These are phyloP conservation scores for Citropsis articulata DNA, from an alignment of 345 rosid species.

Conservation along the genomic window DNA sequence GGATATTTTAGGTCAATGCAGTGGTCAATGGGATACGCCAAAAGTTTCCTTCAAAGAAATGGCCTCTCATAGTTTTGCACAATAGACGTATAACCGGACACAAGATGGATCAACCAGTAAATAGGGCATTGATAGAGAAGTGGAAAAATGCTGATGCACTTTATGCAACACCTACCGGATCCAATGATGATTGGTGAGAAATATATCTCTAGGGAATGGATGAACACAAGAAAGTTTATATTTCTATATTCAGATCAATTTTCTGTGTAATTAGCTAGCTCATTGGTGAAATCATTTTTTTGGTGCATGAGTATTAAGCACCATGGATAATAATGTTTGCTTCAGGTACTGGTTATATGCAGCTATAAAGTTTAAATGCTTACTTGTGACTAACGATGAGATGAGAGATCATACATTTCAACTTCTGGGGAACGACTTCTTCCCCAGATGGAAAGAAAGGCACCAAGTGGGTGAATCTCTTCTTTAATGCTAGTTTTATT, in stretches of 20 bases:
- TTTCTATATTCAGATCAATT: constrained; percentile 4
- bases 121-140: constrained; percentile 47
- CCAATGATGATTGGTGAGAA: constrained; percentile 76
- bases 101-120: constrained; percentile 42
- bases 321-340: constrained; percentile 25
- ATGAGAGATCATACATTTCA: constrained; percentile 82
- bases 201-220: not conserved
- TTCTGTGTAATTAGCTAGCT: not conserved
- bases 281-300: not conserved
- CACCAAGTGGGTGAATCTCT: constrained; percentile 56
- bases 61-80: constrained; percentile 73
- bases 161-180: constrained; percentile 67
- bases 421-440: constrained; percentile 68
- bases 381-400: constrained; percentile 72
- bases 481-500: not conserved
- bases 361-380: constrained; percentile 64
- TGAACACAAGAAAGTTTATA: not conserved
- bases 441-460: constrained; percentile 79
- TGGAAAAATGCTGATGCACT: constrained; percentile 66
- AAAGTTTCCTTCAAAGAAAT: constrained; percentile 52
- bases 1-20: constrained; percentile 43
- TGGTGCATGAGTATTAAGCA: constrained; percentile 13
- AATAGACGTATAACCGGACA: constrained; percentile 43
- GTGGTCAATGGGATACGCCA: constrained; percentile 58
- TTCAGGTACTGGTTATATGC: constrained; percentile 89